Evolutionary conservation across 768 basidiomycete genomes (phyloP), one percentile per base, ranked within the genome.

Genomic region (Podaxis sp.): DNA sequence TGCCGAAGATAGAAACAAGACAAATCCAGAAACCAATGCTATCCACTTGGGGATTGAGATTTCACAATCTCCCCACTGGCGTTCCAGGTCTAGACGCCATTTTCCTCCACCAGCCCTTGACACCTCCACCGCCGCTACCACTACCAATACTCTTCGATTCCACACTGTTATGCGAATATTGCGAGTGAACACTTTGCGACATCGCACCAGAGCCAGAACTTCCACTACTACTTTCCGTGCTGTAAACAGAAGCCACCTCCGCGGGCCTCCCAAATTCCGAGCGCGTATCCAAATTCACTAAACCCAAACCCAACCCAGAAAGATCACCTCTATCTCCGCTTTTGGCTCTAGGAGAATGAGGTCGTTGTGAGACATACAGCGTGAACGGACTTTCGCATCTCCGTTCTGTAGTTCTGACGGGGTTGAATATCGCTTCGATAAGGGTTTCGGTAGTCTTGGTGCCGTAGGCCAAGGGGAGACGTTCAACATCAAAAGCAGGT

Each of bases 381-480:
- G 80, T 81, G 64, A 83, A 82, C 15, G 81, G 82, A 44, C 72
- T 75, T 62, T 79, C 76, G 38, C 73, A 69, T 17, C 67, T 67
- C 65, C 67, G 69, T 46, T 80, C 77, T 1, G 75, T 76, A 8
- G 83, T 83, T 1, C 78, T 81, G 1, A 80, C 79, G 1, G 91
- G 91, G 67, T 93, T 93, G 71, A 93, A 93, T 26, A 93, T 71
- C 4, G 89, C 86, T 60, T 93, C 91, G 69, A 93, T 92, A 46
- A 93, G 79, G 40, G 79, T 78, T 70, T 90, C 90, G 0, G 90
- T 92, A 13, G 85, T 84, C 56, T 83, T 82, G 2, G 87, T 81
- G 0, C 88, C 87, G 64, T 82, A 80, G 3, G 84, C 82, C 17
- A 75, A 70, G 1, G 86, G 85, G 6, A 89, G 78, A 36, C 74